phyloP scores from a whole-genome alignment of 2,329 filamentous ascomycete species.

The Lachnellula arida region DNA sequence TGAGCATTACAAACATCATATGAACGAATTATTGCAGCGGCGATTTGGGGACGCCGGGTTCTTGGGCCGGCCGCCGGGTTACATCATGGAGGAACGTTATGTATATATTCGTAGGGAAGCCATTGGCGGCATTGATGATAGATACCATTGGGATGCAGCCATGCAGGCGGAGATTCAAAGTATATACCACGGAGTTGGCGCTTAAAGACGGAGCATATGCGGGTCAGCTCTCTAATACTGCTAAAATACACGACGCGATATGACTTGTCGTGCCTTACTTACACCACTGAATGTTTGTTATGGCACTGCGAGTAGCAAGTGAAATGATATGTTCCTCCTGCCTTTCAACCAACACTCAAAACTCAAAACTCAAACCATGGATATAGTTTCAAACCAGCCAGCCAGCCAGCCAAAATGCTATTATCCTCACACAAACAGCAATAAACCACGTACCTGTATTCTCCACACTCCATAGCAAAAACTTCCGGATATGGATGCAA shows the following conservation, averaged over 20 bases:
- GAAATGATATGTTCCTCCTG: too few relatives aligned
- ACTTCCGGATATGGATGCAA: too few relatives aligned
- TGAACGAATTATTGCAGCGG: conserved; percentile 5
- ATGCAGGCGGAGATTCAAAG: background rate
- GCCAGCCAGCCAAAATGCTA: too few relatives aligned
- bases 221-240: background rate
- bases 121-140: background rate
- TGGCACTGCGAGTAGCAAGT: too few relatives aligned
- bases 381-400: too few relatives aligned
- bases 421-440: too few relatives aligned
- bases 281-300: too few relatives aligned
- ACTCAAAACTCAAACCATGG: too few relatives aligned
- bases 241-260: background rate
- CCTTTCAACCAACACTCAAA: too few relatives aligned
- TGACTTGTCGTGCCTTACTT: too few relatives aligned
- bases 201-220: background rate
- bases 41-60: background rate
- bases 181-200: background rate
- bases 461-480: too few relatives aligned
- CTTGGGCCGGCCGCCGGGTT: background rate
- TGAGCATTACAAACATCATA: conserved; percentile 30
- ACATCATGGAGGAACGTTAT: background rate
- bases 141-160: background rate
- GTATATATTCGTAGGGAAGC: background rate
- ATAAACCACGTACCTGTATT: too few relatives aligned